Evolutionary conservation across 2,329 filamentous ascomycete species (phyloP).

Genomic region (Xylaria sp.): DNA sequence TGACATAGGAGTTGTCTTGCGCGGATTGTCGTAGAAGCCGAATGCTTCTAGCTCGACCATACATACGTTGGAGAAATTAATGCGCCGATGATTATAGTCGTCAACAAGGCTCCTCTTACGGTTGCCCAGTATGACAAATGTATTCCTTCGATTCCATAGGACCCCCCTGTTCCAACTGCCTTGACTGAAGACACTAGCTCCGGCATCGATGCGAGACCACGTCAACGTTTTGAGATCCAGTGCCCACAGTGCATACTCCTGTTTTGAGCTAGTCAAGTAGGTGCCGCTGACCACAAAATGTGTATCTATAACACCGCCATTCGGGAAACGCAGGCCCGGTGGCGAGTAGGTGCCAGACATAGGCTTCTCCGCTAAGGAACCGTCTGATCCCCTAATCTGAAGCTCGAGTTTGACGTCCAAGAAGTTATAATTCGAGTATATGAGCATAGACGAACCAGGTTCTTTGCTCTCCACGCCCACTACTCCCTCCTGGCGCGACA

Average conservation of each 20-base stretch:
- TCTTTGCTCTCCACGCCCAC: conserved; percentile 67
- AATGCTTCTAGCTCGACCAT: conserved; percentile 98
- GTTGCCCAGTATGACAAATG: conserved; percentile 95
- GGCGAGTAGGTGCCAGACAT: conserved; percentile 91
- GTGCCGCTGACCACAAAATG: conserved; percentile 98
- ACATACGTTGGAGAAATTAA: conserved; percentile 97
- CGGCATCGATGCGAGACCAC: conserved; percentile 96
- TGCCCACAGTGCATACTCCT: conserved; percentile 97
- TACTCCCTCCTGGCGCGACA: conserved; percentile 56
- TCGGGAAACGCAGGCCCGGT: conserved; percentile 92
- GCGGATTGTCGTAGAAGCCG: conserved; percentile 95
- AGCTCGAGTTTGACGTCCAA: conserved; percentile 95
- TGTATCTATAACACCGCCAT: conserved; percentile 93
- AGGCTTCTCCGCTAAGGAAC: conserved; percentile 83
- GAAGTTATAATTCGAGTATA: conserved; percentile 99
- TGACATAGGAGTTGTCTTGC: conserved; percentile 80
- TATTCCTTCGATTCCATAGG: conserved; percentile 91
- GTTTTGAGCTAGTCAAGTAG: conserved; percentile 96
- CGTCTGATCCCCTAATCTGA: conserved; percentile 87
- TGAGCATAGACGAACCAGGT: conserved; percentile 81
- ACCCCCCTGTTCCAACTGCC: conserved; percentile 98
- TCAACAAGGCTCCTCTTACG: conserved; percentile 93
- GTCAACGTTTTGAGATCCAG: conserved; percentile 87
- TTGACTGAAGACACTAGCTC: conserved; percentile 92
- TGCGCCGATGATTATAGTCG: conserved; percentile 96